Conservation (phyloP, 306 rosid species). For the Ormosia emarginata region DNA sequence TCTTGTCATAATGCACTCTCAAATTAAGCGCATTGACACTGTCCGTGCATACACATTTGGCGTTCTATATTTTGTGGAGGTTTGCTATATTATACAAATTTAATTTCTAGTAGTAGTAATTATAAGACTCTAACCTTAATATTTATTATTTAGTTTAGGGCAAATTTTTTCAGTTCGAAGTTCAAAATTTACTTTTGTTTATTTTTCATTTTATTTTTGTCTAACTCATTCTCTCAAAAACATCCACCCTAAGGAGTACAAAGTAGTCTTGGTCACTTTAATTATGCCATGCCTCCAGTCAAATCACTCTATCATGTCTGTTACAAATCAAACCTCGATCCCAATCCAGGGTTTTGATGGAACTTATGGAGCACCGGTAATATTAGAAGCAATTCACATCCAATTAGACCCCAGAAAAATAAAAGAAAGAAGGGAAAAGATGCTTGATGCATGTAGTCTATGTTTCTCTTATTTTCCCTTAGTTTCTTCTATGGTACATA, state of each 20-base stretch:
- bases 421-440: not conserved
- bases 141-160: not conserved
- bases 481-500: not conserved
- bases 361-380: not conserved
- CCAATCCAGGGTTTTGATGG: not conserved
- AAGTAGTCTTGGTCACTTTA: not conserved
- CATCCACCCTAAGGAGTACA: not conserved
- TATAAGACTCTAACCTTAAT: not conserved
- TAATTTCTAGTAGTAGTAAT: not conserved
- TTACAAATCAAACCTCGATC: not conserved
- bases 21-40: slow-evolving; percentile 78
- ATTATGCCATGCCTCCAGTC: not conserved
- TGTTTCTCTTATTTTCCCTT: not conserved
- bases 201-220: not conserved
- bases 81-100: slow-evolving; percentile 21
- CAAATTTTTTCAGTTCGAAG: not conserved
- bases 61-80: slow-evolving; percentile 96
- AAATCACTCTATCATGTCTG: not conserved
- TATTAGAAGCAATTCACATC: not conserved
- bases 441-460: not conserved
- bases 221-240: not conserved
- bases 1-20: slow-evolving; percentile 65
- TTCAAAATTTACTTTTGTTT: not conserved
- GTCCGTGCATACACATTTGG: slow-evolving; percentile 98
- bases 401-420: not conserved